phyloP scores from a whole-genome alignment of 495 filamentous ascomycete genomes.

The Cetradonia linearis region DNA sequence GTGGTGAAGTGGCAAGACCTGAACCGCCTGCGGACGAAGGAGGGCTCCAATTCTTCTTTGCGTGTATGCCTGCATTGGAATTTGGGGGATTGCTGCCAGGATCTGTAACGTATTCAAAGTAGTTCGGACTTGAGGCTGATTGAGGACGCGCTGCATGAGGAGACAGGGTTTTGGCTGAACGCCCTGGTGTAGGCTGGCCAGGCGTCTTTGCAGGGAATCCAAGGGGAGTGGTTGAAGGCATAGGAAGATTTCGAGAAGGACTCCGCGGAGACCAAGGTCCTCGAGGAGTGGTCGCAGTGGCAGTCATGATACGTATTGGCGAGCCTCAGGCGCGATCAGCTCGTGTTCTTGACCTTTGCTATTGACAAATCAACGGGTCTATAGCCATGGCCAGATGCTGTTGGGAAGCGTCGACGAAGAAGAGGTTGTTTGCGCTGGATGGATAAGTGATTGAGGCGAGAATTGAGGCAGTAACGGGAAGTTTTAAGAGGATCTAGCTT shows the following conservation, averaged over 20 bases:
- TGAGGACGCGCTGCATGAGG: conserved; percentile 28
- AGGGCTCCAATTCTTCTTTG: conserved; percentile 61
- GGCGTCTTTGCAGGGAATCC: conserved; percentile 28
- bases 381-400: not conserved
- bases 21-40: conserved; percentile 56
- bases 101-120: conserved; percentile 68
- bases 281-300: conserved; percentile 32
- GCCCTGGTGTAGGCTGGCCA: conserved; percentile 36
- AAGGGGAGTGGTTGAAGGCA: conserved; percentile 26
- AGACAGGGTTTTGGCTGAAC: conserved; percentile 33
- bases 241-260: conserved; percentile 21
- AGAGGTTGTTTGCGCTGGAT: not conserved
- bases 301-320: conserved; percentile 30
- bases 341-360: not conserved
- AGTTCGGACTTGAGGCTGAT: conserved; percentile 58
- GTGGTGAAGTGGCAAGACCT: conserved; percentile 56
- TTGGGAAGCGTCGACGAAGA: not conserved
- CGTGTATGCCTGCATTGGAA: conserved; percentile 45
- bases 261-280: conserved; percentile 36
- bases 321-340: not conserved
- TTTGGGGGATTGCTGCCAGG: conserved; percentile 46
- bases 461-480: not conserved
- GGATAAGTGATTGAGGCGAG: not conserved
- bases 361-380: not conserved
- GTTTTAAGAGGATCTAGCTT: not conserved